Evolutionary conservation across 768 basidiomycete species (phyloP), one percentile per base, ranked within the genome.

Genomic region (Psilocybe cyanescens): DNA sequence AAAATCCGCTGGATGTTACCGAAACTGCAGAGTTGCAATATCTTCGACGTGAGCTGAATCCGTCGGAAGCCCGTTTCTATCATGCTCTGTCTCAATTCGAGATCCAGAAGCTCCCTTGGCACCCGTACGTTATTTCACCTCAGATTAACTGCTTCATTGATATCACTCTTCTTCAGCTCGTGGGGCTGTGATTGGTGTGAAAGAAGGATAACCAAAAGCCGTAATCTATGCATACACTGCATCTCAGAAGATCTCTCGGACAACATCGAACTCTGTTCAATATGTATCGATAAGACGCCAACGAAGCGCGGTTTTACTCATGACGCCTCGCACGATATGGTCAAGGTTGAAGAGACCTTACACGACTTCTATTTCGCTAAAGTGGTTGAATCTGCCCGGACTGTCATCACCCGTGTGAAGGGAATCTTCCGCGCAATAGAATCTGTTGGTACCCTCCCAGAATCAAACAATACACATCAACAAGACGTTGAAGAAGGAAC

Each of bases 121-220:
- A 75, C 62, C 73, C 74, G 76, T 76, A 65, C 39, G 76, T 59
- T 68, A 17, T 29, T 57, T 16, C 16, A 12, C 24, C 33, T 24
- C 16, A 30, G 47, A 3, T 2, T 11, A n/a, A 19, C 4, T 17
- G 7, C 5, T 19, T 3, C 14, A 56, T 24, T 59, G 39, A 54
- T 37, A 44, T 52, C 59, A n/a, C 29, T 8, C 19, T 4, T 14
- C 12, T 16, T 12, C 30, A 54, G 53, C 19, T 50, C 72, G 0
- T 72, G 71, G 69, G 70, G 69, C 11, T 78, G 76, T 49, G 75
- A 75, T 57, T 69, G 65, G 47, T 78, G 75, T 51, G 73, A 69
- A 57, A 65, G 72, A 9, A 59, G 67, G 35, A 75, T 78, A 8
- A 74, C 72, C 6, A 73, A 74, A 61, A 71, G 67, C 37, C 64